phyloP scores from a whole-genome alignment of 208 protist genomes.

The Naegleria lovaniensis region DNA sequence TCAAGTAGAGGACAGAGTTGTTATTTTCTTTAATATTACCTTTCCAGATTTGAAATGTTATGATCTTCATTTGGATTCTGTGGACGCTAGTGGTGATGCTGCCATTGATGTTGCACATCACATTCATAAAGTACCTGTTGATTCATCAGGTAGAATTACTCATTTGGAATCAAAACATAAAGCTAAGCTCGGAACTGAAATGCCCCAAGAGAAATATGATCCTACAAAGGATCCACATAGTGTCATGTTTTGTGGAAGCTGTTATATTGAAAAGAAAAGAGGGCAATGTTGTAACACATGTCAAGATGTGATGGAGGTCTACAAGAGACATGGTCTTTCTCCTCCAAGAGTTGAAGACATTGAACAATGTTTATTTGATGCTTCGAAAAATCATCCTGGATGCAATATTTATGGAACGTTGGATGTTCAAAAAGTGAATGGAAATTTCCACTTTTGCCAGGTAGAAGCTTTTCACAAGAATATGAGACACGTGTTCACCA shows the following conservation, averaged over 20 bases:
- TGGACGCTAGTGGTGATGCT: conserved; percentile 63
- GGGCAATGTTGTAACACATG: conserved; percentile 70
- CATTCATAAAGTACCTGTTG: conserved; percentile 56
- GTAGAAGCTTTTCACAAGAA: conserved; percentile 37
- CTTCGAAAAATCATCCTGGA: conserved; percentile 34
- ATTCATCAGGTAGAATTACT: conserved; percentile 45
- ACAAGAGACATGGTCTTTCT: conserved; percentile 53
- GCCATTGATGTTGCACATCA: conserved; percentile 39
- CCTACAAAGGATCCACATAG: conserved; percentile 32
- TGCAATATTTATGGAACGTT: conserved; percentile 67
- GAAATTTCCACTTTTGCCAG: conserved; percentile 70
- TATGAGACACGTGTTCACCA: conserved; percentile 33
- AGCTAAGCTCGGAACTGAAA: conserved; percentile 48
- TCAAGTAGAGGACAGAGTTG: conserved; percentile 55
- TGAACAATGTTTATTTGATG: conserved; percentile 19
- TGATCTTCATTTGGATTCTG: conserved; percentile 59
- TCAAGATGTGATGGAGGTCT: conserved; percentile 61
- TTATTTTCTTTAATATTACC: conserved; percentile 61
- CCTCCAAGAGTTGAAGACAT: conserved; percentile 51
- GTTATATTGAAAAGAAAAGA: conserved; percentile 53
- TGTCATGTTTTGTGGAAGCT: conserved; percentile 56
- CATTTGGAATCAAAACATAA: conserved; percentile 44
- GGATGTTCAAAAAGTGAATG: conserved; percentile 61
- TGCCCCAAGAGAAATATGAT: conserved; percentile 46
- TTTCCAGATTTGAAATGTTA: conserved; percentile 66